Conservation (phyloP, 2,329 filamentous ascomycete species). For the Colletotrichum echinochloae region DNA sequence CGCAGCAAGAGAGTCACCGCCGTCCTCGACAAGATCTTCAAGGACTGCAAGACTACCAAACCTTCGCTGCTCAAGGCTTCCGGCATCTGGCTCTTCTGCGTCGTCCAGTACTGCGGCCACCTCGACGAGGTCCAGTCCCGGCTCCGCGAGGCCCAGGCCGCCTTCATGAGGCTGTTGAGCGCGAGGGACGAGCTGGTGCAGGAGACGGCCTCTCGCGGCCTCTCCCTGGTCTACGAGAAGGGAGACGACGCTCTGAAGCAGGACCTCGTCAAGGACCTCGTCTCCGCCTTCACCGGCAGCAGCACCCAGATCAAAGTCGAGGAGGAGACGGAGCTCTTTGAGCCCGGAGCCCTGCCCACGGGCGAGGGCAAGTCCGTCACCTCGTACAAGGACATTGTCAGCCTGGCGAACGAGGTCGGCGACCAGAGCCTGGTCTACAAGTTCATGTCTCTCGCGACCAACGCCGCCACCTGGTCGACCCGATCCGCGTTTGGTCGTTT, state of each 20-base stretch:
- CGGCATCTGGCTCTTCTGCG: constrained; percentile 92
- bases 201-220: constrained; percentile 90
- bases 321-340: constrained; percentile 92
- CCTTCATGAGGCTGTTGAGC: constrained; percentile 88
- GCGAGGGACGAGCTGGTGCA: constrained; percentile 95
- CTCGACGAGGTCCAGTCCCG: constrained; percentile 78
- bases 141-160: constrained; percentile 82
- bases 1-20: constrained; percentile 33
- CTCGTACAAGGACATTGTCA: constrained; percentile 98
- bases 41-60: constrained; percentile 85
- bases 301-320: constrained; percentile 84
- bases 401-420: constrained; percentile 93
- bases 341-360: constrained; percentile 88
- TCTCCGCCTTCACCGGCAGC: constrained; percentile 87
- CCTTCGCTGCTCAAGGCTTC: constrained; percentile 91
- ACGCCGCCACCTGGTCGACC: constrained; percentile 98
- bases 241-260: constrained; percentile 85
- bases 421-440: constrained; percentile 97
- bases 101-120: constrained; percentile 91
- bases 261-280: constrained; percentile 86
- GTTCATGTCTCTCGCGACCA: constrained; percentile 97
- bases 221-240: constrained; percentile 94
- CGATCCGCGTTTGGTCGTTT: constrained; percentile 95
- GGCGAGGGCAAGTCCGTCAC: constrained; percentile 90
- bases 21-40: constrained; percentile 78